Conservation (phyloP, 2,329 filamentous ascomycete species). For the Byssoonygena ceratinophila region DNA sequence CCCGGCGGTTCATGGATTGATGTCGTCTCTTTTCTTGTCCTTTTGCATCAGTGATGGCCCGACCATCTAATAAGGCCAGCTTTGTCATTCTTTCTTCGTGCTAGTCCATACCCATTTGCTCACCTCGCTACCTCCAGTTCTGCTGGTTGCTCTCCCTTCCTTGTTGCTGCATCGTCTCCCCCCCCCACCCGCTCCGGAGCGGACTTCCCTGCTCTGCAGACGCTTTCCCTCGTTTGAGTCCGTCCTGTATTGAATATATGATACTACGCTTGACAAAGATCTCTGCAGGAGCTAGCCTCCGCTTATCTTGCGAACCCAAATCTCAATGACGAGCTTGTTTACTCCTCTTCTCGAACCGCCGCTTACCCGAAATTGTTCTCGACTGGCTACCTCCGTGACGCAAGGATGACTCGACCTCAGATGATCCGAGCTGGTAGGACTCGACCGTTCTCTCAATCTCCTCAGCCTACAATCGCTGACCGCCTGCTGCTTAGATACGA, state of each 20-base stretch:
- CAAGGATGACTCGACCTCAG: conserved; percentile 35
- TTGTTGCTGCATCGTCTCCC: neutral
- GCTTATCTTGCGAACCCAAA: neutral
- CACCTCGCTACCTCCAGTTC: neutral
- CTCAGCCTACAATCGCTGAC: neutral
- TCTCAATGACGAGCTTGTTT: conserved; percentile 4
- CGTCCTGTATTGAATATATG: no score
- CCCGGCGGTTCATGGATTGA: neutral
- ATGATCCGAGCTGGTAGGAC: conserved; percentile 39
- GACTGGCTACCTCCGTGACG: neutral
- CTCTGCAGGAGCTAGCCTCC: conserved; percentile 1
- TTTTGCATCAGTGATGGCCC: neutral
- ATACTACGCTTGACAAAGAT: neutral
- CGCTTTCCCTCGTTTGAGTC: neutral
- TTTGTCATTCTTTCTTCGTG: neutral
- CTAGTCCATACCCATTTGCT: neutral
- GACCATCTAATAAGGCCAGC: neutral
- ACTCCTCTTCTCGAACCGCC: neutral
- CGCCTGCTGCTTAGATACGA: conserved; percentile 58
- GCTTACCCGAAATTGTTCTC: neutral
- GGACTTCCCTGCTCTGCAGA: neutral
- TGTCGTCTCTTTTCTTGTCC: neutral
- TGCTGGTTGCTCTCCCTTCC: neutral
- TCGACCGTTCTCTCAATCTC: neutral
- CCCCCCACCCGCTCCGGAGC: conserved; percentile 14